phyloP scores from a whole-genome alignment of 768 basidiomycete genomes.

The Lyophyllum atratum region DNA sequence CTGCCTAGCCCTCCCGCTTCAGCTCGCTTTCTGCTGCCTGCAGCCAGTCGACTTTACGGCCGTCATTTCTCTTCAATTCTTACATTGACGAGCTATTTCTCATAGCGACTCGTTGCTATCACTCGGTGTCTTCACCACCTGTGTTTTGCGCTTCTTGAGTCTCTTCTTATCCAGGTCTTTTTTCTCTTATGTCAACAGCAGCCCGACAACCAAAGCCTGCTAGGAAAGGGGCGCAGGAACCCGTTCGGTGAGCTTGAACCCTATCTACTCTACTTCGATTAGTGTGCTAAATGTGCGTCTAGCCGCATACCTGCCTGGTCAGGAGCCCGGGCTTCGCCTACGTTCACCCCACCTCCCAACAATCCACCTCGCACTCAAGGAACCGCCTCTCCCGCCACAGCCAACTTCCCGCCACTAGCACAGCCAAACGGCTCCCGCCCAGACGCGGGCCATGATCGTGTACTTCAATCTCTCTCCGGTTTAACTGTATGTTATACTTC shows the following conservation, averaged over 20 bases:
- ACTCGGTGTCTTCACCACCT: constrained; percentile 41
- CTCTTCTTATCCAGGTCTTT: constrained; percentile 32
- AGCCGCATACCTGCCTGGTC: constrained; percentile 61
- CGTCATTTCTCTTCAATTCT: constrained; percentile 6
- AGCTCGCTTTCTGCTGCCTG: constrained; percentile 7
- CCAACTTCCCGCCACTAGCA: constrained; percentile 45
- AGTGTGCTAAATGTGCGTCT: constrained; percentile 30
- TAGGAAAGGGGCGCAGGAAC: constrained; percentile 64
- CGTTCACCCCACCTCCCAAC: constrained; percentile 62
- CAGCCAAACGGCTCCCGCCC: constrained; percentile 51
- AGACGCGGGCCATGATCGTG: constrained; percentile 55
- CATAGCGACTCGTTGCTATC: constrained; percentile 32
- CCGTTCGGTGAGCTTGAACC: constrained; percentile 44
- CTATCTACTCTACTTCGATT: constrained; percentile 12
- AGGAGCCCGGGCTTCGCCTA: constrained; percentile 67
- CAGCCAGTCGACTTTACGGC: constrained; percentile 3
- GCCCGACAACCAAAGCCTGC: constrained; percentile 64
- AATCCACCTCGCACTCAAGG: constrained; percentile 37
- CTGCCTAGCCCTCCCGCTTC: constrained; percentile 6
- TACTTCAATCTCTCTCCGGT: constrained; percentile 66
- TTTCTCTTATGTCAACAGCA: constrained; percentile 57
- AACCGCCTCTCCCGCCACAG: constrained; percentile 33
- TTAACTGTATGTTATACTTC: constrained; percentile 57
- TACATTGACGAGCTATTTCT: constrained; percentile 15
- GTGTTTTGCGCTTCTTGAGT: constrained; percentile 27